Percentiles rank a stretch among this genome's conserved stretches.
phyloP scores from a whole-genome alignment of 2,329 filamentous ascomycete genomes.

The Anthostomella pinea region DNA sequence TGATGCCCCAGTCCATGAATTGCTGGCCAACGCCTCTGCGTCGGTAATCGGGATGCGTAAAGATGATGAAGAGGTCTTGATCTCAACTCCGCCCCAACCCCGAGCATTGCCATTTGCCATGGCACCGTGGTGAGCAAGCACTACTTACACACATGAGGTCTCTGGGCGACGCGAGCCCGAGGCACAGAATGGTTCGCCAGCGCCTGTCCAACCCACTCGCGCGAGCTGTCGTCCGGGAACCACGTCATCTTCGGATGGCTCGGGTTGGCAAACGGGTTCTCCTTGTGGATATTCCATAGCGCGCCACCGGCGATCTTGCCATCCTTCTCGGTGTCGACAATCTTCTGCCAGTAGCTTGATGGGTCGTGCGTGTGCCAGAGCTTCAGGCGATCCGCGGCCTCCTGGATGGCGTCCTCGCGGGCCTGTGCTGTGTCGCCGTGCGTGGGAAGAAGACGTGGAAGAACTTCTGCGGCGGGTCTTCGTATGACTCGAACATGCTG shows the following conservation, averaged over 20 bases:
- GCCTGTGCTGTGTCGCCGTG: slow-evolving; percentile 17
- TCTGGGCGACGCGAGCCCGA: slow-evolving; percentile 14
- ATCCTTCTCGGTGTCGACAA: slow-evolving; percentile 29
- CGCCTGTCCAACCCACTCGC: slow-evolving; percentile 19
- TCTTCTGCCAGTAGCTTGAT: slow-evolving; percentile 30
- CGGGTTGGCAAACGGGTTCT: slow-evolving; percentile 26
- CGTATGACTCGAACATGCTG: slow-evolving; percentile 25
- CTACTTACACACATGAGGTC: slow-evolving; percentile 22
- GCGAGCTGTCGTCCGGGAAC: slow-evolving; percentile 31
- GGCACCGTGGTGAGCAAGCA: neutral
- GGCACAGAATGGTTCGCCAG: slow-evolving; percentile 11
- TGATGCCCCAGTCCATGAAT: slow-evolving; percentile 24
- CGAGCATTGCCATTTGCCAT: too few species aligned
- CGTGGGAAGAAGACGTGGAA: slow-evolving; percentile 27
- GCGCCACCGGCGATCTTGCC: slow-evolving; percentile 28
- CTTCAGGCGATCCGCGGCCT: slow-evolving; percentile 18
- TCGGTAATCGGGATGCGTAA: slow-evolving; percentile 23
- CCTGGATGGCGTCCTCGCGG: slow-evolving; percentile 20
- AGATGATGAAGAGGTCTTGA: slow-evolving; percentile 24
- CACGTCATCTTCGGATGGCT: slow-evolving; percentile 23
- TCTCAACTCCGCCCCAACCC: too few species aligned
- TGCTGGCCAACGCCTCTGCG: slow-evolving; percentile 21
- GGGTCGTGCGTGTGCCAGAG: slow-evolving; percentile 26
- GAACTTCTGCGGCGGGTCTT: slow-evolving; percentile 26
- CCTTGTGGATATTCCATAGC: slow-evolving; percentile 29